These are phyloP conservation scores for Fonsecaea multimorphosa DNA, from an alignment of 2,329 filamentous ascomycete species.

Conservation along the genomic window DNA sequence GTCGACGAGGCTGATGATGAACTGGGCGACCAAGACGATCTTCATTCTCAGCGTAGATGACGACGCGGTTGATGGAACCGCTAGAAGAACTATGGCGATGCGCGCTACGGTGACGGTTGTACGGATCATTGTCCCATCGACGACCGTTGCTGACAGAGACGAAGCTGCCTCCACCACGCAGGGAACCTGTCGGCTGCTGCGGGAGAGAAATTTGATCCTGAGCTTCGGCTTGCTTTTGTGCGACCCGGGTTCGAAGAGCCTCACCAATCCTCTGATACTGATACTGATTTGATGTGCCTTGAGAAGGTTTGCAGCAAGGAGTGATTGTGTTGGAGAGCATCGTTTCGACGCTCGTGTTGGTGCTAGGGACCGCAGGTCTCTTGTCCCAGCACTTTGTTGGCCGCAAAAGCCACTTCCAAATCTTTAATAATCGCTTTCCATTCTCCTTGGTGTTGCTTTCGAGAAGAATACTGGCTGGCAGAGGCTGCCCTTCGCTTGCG, in stretches of 20 bases:
- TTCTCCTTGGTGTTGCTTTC: background rate
- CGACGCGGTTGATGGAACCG: background rate
- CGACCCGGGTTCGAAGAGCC: conserved; percentile 4
- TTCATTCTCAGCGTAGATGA: background rate
- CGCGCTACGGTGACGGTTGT: background rate
- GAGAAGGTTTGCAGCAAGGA: background rate
- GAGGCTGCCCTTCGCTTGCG: background rate
- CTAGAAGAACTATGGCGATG: background rate
- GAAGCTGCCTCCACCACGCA: conserved; percentile 20
- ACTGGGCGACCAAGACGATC: background rate
- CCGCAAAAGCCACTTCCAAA: conserved; percentile 3
- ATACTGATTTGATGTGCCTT: background rate
- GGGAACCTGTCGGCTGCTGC: background rate
- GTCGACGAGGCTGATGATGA: background rate
- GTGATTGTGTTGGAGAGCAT: background rate
- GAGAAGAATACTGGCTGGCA: background rate
- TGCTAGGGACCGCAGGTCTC: background rate
- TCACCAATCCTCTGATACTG: background rate
- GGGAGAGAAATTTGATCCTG: background rate
- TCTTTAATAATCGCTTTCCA: conserved; percentile 4
- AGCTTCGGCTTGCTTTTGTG: conserved; percentile 2
- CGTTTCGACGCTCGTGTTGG: background rate
- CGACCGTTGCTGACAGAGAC: background rate
- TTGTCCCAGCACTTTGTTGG: background rate
- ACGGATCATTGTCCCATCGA: background rate